phyloP scores from a whole-genome alignment of 352 stramenopile genomes.

The Pythium dissotocum region DNA sequence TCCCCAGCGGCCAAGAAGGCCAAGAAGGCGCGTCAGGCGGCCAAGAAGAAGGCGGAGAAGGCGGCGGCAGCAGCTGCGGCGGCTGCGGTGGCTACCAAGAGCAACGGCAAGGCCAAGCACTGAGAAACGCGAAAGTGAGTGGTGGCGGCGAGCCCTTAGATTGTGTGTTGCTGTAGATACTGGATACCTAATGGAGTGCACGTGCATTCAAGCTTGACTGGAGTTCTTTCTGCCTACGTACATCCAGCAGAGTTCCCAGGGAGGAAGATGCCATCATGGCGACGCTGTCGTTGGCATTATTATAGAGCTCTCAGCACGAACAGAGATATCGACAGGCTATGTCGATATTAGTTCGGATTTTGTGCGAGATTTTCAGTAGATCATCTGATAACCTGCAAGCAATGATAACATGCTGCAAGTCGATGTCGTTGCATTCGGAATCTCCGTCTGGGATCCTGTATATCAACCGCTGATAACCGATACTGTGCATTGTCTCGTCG shows the following conservation, averaged over 20 bases:
- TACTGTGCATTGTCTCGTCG: no score
- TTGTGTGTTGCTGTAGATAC: background rate
- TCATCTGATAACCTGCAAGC: no score
- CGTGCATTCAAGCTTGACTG: no score
- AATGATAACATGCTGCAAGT: no score
- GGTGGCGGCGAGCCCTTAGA: background rate
- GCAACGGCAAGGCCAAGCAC: conserved; percentile 5
- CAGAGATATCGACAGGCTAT: background rate
- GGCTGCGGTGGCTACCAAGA: background rate
- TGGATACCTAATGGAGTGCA: background rate
- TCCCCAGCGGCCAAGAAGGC: conserved; percentile 1
- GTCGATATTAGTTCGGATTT: background rate
- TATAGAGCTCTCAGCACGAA: background rate
- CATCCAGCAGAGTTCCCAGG: no score
- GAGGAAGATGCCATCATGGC: no score
- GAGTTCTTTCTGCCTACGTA: background rate
- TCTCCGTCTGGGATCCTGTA: no score
- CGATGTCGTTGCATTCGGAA: no score
- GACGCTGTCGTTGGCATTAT: no score
- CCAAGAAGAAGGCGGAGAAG: conserved; percentile 7
- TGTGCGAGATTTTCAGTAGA: no score
- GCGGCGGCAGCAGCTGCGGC: background rate
- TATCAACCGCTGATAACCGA: no score
- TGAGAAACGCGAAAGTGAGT: background rate
- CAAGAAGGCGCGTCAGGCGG: conserved; percentile 5